Evolutionary conservation across 73 alveolate genomes (phyloP), one percentile per base, ranked within the genome.

Genomic region (Tetrahymena thermophila): DNA sequence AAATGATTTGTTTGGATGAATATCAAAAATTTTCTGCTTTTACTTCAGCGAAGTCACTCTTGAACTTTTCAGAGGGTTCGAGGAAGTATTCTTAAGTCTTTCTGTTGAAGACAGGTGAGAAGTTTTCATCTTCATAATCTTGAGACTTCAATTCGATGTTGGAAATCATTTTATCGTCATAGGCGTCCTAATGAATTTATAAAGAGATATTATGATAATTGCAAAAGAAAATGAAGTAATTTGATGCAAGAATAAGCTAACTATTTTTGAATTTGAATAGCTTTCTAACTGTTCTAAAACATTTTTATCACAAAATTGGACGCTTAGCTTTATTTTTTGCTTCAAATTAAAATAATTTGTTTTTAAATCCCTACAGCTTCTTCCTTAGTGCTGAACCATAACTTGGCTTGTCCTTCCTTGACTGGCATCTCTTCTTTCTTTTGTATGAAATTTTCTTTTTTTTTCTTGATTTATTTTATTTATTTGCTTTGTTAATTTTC

Each of bases 41-140:
- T 94, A 94, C 96, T 85, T 57, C 93, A 50, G 93, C 40, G 35
- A 43, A 35, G 83, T 95, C 97, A 43, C 93, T 95, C 95, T 95
- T 95, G 85, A 85, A 95, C 93, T 71, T 95, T 93, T 95, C 97
- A 89, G 95, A 84, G 93, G 93, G 93, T 19, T 43, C 85, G 43
- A 95, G 84, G 95, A 95, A 95, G 97, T 85, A 95, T 95, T 95
- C 97, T 34, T 95, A 56, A 85, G 93, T 95, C 14, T 93, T 89
- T 43, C 97, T 95, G 85, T 85, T 95, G 94, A 95, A 95, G 50
- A 95, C 97, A n/a, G 97, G 97, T 4, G 97, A 95, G 44, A 95
- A 95, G 95, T 95, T 95, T 89, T 95, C 97, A 95, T 95, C 97
- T 43, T 95, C 97, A 43, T 43, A 95, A 95, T 95, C 97, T 38